These are phyloP conservation scores for Eucalyptus paniculata DNA, from an alignment of 345 rosid species.

Conservation along the genomic window DNA sequence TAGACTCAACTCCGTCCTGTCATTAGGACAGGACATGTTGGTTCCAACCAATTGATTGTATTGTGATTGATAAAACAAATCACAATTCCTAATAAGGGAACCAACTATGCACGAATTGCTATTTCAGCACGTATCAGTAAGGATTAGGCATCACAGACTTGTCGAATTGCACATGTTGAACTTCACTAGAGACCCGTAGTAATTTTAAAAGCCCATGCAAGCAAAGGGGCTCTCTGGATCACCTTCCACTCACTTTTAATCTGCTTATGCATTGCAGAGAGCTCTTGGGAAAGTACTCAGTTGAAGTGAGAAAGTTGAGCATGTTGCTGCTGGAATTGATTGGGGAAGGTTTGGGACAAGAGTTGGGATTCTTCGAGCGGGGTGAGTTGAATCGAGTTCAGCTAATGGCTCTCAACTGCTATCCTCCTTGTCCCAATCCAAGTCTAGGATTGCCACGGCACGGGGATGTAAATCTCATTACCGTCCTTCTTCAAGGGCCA, in stretches of 20 bases:
- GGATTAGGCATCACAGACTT: background rate
- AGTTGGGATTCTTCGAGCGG: background rate
- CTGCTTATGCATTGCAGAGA: background rate
- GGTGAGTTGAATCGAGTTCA: background rate
- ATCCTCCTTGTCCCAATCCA: conserved; percentile 27
- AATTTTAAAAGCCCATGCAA: background rate
- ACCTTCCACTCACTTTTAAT: background rate
- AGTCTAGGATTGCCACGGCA: conserved; percentile 19
- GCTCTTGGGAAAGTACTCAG: conserved; percentile 2
- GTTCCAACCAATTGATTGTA: background rate
- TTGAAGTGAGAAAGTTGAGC: conserved; percentile 16
- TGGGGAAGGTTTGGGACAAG: conserved; percentile 20
- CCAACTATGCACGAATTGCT: background rate
- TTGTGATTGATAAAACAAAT: background rate
- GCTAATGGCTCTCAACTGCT: conserved; percentile 4
- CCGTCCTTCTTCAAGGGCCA: conserved; percentile 14
- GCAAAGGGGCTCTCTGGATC: background rate
- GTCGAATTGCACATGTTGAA: background rate
- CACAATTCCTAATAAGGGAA: background rate
- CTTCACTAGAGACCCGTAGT: background rate
- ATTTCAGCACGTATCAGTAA: background rate
- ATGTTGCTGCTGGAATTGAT: conserved; percentile 9
- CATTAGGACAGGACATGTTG: background rate
- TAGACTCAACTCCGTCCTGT: background rate
- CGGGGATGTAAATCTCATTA: conserved; percentile 7